Evolutionary conservation across 2,329 filamentous ascomycete species (phyloP).

Genomic region (Dothiorella sarmentorum): DNA sequence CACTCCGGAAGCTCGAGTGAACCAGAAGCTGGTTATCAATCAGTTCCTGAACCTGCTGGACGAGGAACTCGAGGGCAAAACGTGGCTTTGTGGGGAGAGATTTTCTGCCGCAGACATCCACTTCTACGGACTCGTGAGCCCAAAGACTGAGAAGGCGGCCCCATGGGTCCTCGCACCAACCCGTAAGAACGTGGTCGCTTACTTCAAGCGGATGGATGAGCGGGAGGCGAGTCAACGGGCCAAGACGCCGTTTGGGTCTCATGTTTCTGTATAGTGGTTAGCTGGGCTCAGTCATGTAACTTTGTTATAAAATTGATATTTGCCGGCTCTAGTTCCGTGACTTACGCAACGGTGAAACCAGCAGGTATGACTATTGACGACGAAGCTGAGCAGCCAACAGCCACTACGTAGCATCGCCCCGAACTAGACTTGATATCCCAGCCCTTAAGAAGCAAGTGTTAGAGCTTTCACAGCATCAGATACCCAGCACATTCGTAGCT

Average conservation of each 20-base stretch:
- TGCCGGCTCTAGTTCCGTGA: too few species aligned
- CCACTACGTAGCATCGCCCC: too few species aligned
- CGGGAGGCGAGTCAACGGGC: not conserved
- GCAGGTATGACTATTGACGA: too few species aligned
- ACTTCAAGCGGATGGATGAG: slow-evolving; percentile 1
- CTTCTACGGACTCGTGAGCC: not conserved
- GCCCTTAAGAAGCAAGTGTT: too few species aligned
- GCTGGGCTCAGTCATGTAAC: too few species aligned
- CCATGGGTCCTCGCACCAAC: not conserved
- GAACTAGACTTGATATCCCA: too few species aligned
- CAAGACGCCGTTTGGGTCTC: not conserved
- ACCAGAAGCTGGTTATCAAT: not conserved
- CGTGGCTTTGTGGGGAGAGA: not conserved
- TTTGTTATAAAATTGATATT: too few species aligned
- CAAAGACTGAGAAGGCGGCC: not conserved
- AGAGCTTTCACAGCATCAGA: too few species aligned
- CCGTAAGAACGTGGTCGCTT: not conserved
- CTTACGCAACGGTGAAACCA: too few species aligned
- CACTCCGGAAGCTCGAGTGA: not conserved
- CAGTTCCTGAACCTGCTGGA: not conserved
- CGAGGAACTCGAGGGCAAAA: not conserved
- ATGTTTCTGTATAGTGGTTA: too few species aligned
- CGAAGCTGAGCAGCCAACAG: too few species aligned
- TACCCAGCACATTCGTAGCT: too few species aligned
- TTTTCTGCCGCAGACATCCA: not conserved